Percentiles rank a stretch among this genome's conserved stretches.
phyloP scores from a whole-genome alignment of 257 asterid species.

The Ocimum tenuiflorum region DNA sequence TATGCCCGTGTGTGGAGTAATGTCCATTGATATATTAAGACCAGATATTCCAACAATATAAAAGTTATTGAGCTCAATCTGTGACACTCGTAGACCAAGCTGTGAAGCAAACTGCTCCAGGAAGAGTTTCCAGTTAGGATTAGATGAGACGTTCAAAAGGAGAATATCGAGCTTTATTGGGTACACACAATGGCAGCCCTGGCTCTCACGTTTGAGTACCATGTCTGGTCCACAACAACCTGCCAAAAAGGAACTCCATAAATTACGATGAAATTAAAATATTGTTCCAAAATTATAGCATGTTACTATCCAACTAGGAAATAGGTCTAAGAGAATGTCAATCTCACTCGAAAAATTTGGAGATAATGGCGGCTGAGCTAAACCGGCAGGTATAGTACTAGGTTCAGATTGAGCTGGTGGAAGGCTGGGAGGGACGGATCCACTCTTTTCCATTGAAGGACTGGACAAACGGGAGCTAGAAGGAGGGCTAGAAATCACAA shows the following conservation, averaged over 20 bases:
- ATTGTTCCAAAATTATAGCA: not conserved
- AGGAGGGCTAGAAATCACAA: constrained; percentile 51
- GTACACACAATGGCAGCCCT: constrained; percentile 73
- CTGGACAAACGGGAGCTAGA: constrained; percentile 42
- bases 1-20: constrained; percentile 66
- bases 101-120: constrained; percentile 71
- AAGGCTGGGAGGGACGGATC: constrained; percentile 35
- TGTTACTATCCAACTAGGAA: not conserved
- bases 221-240: constrained; percentile 84
- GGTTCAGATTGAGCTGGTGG: constrained; percentile 56
- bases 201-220: constrained; percentile 72
- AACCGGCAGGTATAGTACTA: constrained; percentile 52
- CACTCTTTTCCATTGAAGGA: constrained; percentile 49
- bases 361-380: constrained; percentile 85
- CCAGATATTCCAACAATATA: constrained; percentile 63
- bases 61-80: constrained; percentile 87
- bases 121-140: constrained; percentile 70
- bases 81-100: constrained; percentile 60
- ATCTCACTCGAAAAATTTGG: constrained; percentile 67
- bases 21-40: constrained; percentile 92
- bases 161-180: constrained; percentile 85
- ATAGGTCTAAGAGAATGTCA: constrained; percentile 1
- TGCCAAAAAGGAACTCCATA: constrained; percentile 29
- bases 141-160: constrained; percentile 73
- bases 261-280: not conserved